Base-by-base conservation (phyloP, 768 basidiomycete genomes). In the Crassisporium funariophilum region DNA sequence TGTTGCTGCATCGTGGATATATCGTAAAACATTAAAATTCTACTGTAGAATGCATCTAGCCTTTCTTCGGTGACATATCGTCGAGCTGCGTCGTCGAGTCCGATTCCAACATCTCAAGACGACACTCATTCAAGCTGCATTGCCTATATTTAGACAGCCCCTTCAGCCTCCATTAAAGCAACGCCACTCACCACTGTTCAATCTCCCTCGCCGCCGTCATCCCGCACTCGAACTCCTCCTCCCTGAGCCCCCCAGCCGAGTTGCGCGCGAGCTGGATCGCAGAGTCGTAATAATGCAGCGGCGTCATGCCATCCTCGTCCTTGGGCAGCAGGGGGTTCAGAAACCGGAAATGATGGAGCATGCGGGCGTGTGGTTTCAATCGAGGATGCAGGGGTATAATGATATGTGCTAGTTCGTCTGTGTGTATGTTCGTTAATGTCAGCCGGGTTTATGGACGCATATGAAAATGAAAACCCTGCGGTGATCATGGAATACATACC, bases 311-410 rank as follows among this genome's bases (percentile, higher is more conserved):
- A 35, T 83, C 77, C 21, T 81, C 81, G 49, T 86, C 82, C 46
- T 60, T 69, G 33, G 64, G 72, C 46, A 73, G 81, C 46, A 91
- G 72, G 0, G 87, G 87, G 3, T 78, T 65, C 25, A 91, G 76
- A 66, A 86, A 88, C 34, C 88, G 83, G 59, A 90, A 87, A 61
- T 91, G 88, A 62, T 88, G 82, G 38, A 86, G 71, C 84, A 91
- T 84, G 53, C 88, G 83, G 4, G 76, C 75, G 61, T 88, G 83
- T 2, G 88, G 87, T 53, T 84, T 84, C 56, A 86, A 64, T 13
- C 68, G 57, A 10, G 88, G 90, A 43, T 87, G 80, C 27, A 79
- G 77, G 21, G 89, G 89, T 50, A 91, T 86, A 31, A 91, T 77
- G 38, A 77, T 62, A 54, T 83, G 88, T 21, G 88, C 85, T 36